Evolutionary conservation across 768 basidiomycete genomes (phyloP), one percentile per base, ranked within the genome.

Genomic region (Saitozyma sp.): DNA sequence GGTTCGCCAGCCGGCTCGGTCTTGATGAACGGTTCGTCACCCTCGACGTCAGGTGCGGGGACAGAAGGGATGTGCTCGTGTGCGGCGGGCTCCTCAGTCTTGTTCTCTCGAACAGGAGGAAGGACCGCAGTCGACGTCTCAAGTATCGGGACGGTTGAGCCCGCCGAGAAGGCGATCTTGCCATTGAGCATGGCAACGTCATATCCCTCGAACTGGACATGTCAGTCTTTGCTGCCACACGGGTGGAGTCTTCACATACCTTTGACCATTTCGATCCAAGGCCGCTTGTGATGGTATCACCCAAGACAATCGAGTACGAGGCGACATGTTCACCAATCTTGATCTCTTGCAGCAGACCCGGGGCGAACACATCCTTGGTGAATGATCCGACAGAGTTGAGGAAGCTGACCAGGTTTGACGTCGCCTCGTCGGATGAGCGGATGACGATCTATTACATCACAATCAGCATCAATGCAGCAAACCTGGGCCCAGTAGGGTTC

Each of bases 281-380:
- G 2, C 87, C 85, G 6, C 84, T 85, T 63, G 97, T 82, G 46
- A 97, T 82, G 64, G 88, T 88, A 65, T 99, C 95, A 65, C 92
- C 92, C 53, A 99, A 86, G 8, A 91, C 91, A 65, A 99, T 87
- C 0, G 94, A 92, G 81, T 92, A 98, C 71, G 87, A 93, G 71
- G 90, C 91, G 49, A 91, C 94, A 74, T 97, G 91, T 76, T 98
- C 95, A 20, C 96, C 96, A 64, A 98, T 94, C 73, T 89, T 89
- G 45, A 97, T 79, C 14, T 82, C 85, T 76, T 96, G 90, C n/a
- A 87, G 87, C 38, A 84, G 82, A 9, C 78, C 73, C 0, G 96
- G 96, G 8, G 89, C 85, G 78, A 85, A 91, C 42, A 98, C 91
- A 66, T 97, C 92, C 76, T 88, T 89, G 8, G 95, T 95, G 89